These are phyloP conservation scores for Neonectria sp. DNA, from an alignment of 2,329 filamentous ascomycete genomes.

Conservation along the genomic window DNA sequence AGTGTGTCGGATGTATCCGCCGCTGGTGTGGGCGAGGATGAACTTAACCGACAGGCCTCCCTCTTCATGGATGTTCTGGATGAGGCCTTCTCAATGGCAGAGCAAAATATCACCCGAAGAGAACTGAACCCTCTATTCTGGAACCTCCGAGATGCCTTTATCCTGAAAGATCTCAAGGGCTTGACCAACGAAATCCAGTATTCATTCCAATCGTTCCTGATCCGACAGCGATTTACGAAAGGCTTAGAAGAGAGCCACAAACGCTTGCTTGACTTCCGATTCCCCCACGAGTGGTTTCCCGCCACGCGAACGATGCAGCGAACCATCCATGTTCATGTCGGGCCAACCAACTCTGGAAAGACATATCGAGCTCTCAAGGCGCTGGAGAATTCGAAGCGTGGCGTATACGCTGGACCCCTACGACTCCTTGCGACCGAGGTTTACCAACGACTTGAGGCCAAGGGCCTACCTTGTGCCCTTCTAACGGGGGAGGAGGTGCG, in stretches of 20 bases:
- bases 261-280: conserved; percentile 85
- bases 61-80: conserved; percentile 63
- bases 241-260: conserved; percentile 72
- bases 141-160: conserved; percentile 72
- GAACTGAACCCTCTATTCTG: conserved; percentile 69
- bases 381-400: conserved; percentile 80
- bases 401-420: conserved; percentile 92
- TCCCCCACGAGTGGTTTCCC: conserved; percentile 93
- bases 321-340: conserved; percentile 92
- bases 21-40: conserved; percentile 52
- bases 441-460: conserved; percentile 87
- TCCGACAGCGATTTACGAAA: conserved; percentile 70
- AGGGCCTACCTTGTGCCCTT: conserved; percentile 82
- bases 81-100: conserved; percentile 62
- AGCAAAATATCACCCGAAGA: conserved; percentile 54
- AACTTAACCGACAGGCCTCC: conserved; percentile 61
- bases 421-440: conserved; percentile 93
- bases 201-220: conserved; percentile 77
- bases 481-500: conserved; percentile 93
- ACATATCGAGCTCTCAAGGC: conserved; percentile 94
- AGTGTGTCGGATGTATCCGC: conserved; percentile 41
- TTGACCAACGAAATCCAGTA: conserved; percentile 74
- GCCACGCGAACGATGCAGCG: conserved; percentile 84
- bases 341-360: conserved; percentile 98
- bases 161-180: conserved; percentile 64